Evolutionary conservation across 78 protist species (phyloP).

Genomic region (Chrysochromulina tobinii): DNA sequence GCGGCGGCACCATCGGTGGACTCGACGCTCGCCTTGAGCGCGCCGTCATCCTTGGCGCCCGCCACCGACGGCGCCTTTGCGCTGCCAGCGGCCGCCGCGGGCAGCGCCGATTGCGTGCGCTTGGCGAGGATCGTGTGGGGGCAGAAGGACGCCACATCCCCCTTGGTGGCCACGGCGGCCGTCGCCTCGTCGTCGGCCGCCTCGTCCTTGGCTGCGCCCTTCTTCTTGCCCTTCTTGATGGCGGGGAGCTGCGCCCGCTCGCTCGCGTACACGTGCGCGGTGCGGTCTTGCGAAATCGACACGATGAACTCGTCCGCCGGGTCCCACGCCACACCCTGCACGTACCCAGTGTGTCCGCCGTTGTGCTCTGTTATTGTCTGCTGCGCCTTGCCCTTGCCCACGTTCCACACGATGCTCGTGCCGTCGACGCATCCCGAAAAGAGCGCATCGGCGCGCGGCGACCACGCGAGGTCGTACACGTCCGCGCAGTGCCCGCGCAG

Average conservation of each 20-base stretch:
- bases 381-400: neutral
- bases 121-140: no score
- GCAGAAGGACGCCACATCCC: no score
- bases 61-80: no score
- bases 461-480: slow-evolving; percentile 62
- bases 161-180: no score
- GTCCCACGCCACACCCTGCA: slow-evolving; percentile 68
- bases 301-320: slow-evolving; percentile 37
- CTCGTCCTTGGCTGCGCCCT: no score
- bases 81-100: no score
- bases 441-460: neutral
- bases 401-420: neutral
- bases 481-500: slow-evolving; percentile 45
- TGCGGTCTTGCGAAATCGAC: slow-evolving; percentile 56
- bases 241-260: neutral
- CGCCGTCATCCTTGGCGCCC: no score
- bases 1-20: no score
- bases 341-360: slow-evolving; percentile 57
- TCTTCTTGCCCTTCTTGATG: neutral
- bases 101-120: no score
- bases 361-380: neutral
- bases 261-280: slow-evolving; percentile 6
- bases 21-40: no score
- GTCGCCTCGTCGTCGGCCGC: no score
- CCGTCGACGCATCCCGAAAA: slow-evolving; percentile 20